Base-by-base conservation (phyloP, 495 filamentous ascomycete genomes). In the Aspergillus leporis region DNA sequence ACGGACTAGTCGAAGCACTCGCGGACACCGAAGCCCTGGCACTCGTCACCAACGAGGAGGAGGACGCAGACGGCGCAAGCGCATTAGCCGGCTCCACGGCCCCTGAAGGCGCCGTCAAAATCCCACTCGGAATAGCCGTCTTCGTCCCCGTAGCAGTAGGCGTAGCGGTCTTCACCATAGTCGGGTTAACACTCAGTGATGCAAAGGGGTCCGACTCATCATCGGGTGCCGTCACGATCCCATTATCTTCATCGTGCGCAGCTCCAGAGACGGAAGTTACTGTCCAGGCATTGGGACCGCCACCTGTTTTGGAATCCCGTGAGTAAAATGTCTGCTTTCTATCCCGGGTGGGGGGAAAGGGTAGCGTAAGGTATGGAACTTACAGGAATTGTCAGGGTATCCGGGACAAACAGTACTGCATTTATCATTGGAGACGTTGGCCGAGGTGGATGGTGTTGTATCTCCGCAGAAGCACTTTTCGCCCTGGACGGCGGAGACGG, bases 391-490 rank as follows among this genome's bases (percentile, higher is more conserved):
- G 16, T 21, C 32, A 4, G 66, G 58, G 10, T 52, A 80, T 8
- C 76, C 77, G 5, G 64, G n/a, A 51, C 77, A 80, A 3, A 18
- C 12, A 1, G 43, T 51, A 31, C 66, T 63, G 64, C 77, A 80
- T 53, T 72, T 40, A 5, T 66, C 67, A 53, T 70, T 65, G 34
- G 66, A 64, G 16, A 74, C 55, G 62, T 72, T 70, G 43, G 55
- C 63, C 25, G 61, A 61, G 10, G 60, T 16, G 4, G 64, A 51
- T 5, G 77, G 76, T 2, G 73, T 46, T 30, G 66, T 32, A 52
- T 76, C 65, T 10, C 71, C 69, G 62, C 77, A 80, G 38, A 53
- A 68, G 62, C 77, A 80, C 40, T 70, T 56, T 7, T 57, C 57
- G 21, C 72, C 76, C 21, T 66, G 71, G 25, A 73, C 56, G 16